These are phyloP conservation scores for Tulasnella sp. DNA, from an alignment of 768 basidiomycete species.

Conservation along the genomic window DNA sequence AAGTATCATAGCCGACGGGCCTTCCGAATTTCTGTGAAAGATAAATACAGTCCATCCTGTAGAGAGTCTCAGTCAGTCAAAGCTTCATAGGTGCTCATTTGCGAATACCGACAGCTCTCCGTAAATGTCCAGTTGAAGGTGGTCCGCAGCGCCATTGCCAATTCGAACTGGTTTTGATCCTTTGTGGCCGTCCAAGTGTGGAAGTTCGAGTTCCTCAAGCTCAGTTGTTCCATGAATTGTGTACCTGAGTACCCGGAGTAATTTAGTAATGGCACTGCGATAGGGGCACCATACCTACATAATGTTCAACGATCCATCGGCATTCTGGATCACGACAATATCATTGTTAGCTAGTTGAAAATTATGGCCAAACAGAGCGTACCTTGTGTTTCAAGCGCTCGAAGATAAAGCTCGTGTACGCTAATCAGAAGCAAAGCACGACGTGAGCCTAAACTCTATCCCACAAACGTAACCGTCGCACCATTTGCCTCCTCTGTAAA, in stretches of 20 bases:
- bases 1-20: slow-evolving; percentile 39
- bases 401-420: slow-evolving; percentile 86
- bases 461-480: slow-evolving; percentile 25
- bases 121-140: slow-evolving; percentile 91
- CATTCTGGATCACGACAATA: slow-evolving; percentile 33
- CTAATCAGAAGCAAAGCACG: slow-evolving; percentile 27
- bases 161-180: slow-evolving; percentile 70
- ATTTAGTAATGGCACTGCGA: not conserved
- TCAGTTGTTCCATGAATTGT: slow-evolving; percentile 84
- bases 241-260: slow-evolving; percentile 33
- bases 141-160: slow-evolving; percentile 92
- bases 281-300: slow-evolving; percentile 38
- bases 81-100: not conserved
- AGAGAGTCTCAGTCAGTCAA: not conserved
- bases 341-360: not conserved
- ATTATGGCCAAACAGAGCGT: not conserved
- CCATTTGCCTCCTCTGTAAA: slow-evolving; percentile 88
- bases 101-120: slow-evolving; percentile 62
- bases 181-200: slow-evolving; percentile 55
- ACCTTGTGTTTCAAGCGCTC: slow-evolving; percentile 58
- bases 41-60: slow-evolving; percentile 90
- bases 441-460: not conserved
- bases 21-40: slow-evolving; percentile 67
- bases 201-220: slow-evolving; percentile 69
- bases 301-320: slow-evolving; percentile 86